Evolutionary conservation across 2,329 filamentous ascomycete genomes (phyloP).

Genomic region (Botrytis porri): DNA sequence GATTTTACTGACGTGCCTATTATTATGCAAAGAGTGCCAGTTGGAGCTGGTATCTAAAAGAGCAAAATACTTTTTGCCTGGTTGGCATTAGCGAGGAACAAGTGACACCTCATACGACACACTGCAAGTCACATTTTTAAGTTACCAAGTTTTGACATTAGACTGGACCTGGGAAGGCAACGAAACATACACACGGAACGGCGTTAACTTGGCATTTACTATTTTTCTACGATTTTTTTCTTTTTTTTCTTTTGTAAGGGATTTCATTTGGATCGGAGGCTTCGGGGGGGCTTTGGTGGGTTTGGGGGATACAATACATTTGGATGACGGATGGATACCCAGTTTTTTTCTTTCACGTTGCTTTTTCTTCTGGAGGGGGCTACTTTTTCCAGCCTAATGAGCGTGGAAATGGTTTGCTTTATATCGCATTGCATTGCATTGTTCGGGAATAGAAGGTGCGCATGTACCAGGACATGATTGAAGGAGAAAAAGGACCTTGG

Average conservation of each 20-base stretch:
- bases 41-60: conserved; percentile 5
- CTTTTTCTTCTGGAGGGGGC: neutral
- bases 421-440: conserved; percentile 4
- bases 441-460: conserved; percentile 6
- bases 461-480: neutral
- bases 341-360: neutral
- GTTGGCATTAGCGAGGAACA: neutral
- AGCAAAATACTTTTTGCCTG: neutral
- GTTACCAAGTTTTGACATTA: neutral
- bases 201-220: neutral
- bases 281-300: neutral
- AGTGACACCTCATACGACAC: neutral
- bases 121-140: neutral
- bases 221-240: neutral
- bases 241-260: neutral
- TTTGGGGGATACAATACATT: neutral
- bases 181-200: conserved; percentile 8
- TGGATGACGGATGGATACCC: conserved; percentile 17
- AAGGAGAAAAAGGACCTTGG: neutral
- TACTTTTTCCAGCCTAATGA: neutral
- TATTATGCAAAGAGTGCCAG: conserved; percentile 25
- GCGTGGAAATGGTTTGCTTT: conserved; percentile 2
- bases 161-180: conserved; percentile 5
- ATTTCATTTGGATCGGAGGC: neutral
- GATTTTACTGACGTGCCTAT: conserved; percentile 33